Percentiles rank a stretch among this genome's conserved stretches.
Conservation (phyloP, 2,329 filamentous ascomycete species). For the Ophiostoma himal-ulmi region DNA sequence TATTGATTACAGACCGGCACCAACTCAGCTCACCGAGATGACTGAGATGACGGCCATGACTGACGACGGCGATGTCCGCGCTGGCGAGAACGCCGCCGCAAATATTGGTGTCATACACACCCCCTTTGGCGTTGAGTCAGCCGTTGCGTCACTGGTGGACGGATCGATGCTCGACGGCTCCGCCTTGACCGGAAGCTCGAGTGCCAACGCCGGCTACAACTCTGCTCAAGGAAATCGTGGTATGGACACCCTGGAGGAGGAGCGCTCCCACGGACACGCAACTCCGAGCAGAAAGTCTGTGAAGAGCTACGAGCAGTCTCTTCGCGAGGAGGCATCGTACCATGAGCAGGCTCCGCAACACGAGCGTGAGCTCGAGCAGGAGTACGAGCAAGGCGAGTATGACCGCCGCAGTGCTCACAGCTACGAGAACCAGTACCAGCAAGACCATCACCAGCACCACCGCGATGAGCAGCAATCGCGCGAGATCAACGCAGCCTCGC, state of each 20-base stretch:
- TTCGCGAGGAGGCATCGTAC: constrained; percentile 33
- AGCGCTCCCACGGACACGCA: constrained; percentile 32
- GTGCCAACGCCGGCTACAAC: constrained; percentile 42
- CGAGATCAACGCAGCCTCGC: constrained; percentile 35
- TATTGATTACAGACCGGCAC: constrained; percentile 46
- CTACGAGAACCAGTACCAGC: constrained; percentile 5
- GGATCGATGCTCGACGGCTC: constrained; percentile 66
- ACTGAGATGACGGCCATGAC: constrained; percentile 39
- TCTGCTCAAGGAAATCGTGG: constrained; percentile 36
- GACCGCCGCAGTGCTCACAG: not conserved
- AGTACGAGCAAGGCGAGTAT: not conserved
- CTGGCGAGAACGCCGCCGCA: constrained; percentile 63
- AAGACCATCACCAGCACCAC: not conserved
- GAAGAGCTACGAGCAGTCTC: constrained; percentile 36
- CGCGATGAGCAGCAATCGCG: constrained; percentile 25
- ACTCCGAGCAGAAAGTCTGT: constrained; percentile 36
- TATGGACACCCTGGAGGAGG: constrained; percentile 33
- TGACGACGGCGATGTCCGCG: constrained; percentile 53
- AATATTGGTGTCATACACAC: constrained; percentile 74
- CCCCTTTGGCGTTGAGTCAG: constrained; percentile 71
- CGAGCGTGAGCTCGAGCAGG: constrained; percentile 20
- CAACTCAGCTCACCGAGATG: constrained; percentile 39
- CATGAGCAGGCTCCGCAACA: not conserved
- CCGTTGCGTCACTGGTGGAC: constrained; percentile 78
- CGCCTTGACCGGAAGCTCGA: constrained; percentile 58